phyloP scores from a whole-genome alignment of 2,329 filamentous ascomycete genomes.

The Byssochlamys sp. region DNA sequence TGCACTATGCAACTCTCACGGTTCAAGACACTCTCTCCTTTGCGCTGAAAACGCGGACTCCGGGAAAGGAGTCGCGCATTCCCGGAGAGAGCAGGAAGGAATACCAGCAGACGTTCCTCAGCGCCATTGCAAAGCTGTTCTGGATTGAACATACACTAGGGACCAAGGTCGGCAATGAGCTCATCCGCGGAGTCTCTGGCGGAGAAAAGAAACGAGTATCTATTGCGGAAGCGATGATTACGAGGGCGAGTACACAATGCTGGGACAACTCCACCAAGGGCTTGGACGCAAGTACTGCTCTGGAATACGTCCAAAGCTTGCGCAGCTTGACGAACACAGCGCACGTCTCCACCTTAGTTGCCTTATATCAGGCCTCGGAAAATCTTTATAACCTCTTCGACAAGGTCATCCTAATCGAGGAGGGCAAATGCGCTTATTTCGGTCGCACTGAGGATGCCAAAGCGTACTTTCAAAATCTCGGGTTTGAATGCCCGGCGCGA shows the following conservation, averaged over 20 bases:
- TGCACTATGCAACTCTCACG: constrained; percentile 68
- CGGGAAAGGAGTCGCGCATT: constrained; percentile 51
- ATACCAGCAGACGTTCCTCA: constrained; percentile 53
- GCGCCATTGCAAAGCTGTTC: constrained; percentile 61
- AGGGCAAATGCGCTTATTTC: constrained; percentile 63
- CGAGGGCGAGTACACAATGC: constrained; percentile 54
- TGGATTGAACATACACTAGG: constrained; percentile 62
- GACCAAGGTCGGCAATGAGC: constrained; percentile 66
- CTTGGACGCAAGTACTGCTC: constrained; percentile 61
- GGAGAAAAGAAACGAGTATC: constrained; percentile 71
- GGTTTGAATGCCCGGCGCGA: constrained; percentile 61
- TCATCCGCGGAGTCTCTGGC: constrained; percentile 61
- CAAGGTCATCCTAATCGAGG: constrained; percentile 58
- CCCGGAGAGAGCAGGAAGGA: constrained; percentile 53
- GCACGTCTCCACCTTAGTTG: constrained; percentile 53
- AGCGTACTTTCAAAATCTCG: constrained; percentile 60
- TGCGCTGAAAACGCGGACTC: constrained; percentile 59
- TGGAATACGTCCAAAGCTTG: constrained; percentile 62
- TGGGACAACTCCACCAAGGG: constrained; percentile 72
- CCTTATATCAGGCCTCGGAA: constrained; percentile 59
- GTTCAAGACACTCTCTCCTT: constrained; percentile 66
- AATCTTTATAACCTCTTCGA: constrained; percentile 50
- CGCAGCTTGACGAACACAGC: constrained; percentile 56
- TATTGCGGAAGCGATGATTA: constrained; percentile 67
- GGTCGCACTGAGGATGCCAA: constrained; percentile 55